Evolutionary conservation across 352 stramenopile genomes (phyloP).

Genomic region (Globisporangium parvum): DNA sequence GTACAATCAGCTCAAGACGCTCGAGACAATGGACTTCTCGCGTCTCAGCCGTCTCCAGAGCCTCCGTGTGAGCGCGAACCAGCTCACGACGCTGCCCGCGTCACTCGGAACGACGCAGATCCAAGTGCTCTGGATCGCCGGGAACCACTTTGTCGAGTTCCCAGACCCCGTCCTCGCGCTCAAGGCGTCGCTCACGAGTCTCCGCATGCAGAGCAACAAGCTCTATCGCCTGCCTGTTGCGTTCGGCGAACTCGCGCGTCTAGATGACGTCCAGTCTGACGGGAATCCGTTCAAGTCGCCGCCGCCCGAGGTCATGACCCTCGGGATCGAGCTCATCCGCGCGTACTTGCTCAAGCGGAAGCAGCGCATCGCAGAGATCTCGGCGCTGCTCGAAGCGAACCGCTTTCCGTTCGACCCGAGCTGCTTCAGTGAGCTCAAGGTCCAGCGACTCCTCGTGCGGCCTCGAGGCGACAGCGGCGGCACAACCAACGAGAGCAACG

Average conservation of each 20-base stretch:
- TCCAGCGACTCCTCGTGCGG: slow-evolving; percentile 24
- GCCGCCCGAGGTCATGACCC: slow-evolving; percentile 52
- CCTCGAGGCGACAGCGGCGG: not conserved
- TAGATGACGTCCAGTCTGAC: slow-evolving; percentile 53
- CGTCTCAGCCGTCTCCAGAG: slow-evolving; percentile 25
- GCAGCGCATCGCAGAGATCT: slow-evolving; percentile 47
- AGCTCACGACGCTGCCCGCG: slow-evolving; percentile 31
- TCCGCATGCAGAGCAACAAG: slow-evolving; percentile 73
- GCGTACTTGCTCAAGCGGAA: slow-evolving; percentile 55
- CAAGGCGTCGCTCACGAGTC: slow-evolving; percentile 27
- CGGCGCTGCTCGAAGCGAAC: slow-evolving; percentile 27
- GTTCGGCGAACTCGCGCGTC: slow-evolving; percentile 36
- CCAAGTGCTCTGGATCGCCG: slow-evolving; percentile 50
- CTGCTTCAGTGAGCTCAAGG: slow-evolving; percentile 34
- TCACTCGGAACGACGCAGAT: slow-evolving; percentile 34
- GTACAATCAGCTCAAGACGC: slow-evolving; percentile 50
- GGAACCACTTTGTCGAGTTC: slow-evolving; percentile 50
- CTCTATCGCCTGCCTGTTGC: slow-evolving; percentile 47
- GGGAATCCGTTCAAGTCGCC: slow-evolving; percentile 73
- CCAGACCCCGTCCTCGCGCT: slow-evolving; percentile 34
- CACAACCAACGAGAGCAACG: not conserved
- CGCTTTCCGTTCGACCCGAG: slow-evolving; percentile 29
- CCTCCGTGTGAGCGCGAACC: slow-evolving; percentile 46
- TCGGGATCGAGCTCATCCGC: slow-evolving; percentile 42
- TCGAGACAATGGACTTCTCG: slow-evolving; percentile 40